These are phyloP conservation scores for Paramecium octaurelia DNA, from an alignment of 73 alveolate genomes.

Conservation along the genomic window DNA sequence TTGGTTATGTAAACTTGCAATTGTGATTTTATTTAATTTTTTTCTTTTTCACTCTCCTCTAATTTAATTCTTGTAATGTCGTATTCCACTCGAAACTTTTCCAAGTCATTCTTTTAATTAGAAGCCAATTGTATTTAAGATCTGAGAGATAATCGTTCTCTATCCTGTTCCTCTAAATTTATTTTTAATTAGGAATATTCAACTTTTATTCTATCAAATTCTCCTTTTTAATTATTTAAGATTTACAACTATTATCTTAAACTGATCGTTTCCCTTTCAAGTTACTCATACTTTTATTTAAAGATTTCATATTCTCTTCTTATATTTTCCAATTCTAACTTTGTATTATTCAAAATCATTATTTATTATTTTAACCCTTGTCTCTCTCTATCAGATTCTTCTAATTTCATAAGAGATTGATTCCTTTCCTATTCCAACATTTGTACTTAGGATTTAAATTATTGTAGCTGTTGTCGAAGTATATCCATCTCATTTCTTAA, in stretches of 20 bases:
- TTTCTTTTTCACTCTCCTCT: neutral
- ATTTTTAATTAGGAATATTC: neutral
- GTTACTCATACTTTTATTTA: neutral
- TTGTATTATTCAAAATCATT: neutral
- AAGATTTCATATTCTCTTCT: neutral
- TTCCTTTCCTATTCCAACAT: neutral
- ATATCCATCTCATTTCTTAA: neutral
- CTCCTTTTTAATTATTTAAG: neutral
- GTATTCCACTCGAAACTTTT: neutral
- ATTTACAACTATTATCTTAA: neutral
- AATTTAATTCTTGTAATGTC: neutral
- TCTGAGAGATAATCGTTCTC: neutral
- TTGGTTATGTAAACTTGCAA: neutral
- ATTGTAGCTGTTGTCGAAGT: neutral
- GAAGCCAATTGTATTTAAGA: neutral
- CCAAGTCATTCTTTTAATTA: neutral
- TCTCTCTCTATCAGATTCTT: neutral
- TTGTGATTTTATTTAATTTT: neutral
- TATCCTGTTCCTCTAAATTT: neutral
- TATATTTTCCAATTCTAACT: neutral
- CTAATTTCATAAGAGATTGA: neutral
- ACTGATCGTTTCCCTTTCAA: neutral
- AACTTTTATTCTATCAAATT: neutral
- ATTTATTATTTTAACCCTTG: neutral
- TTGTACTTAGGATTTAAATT: neutral